These are phyloP conservation scores for Tetrahymena elliotti DNA, from an alignment of 73 alveolate genomes.

Conservation along the genomic window DNA sequence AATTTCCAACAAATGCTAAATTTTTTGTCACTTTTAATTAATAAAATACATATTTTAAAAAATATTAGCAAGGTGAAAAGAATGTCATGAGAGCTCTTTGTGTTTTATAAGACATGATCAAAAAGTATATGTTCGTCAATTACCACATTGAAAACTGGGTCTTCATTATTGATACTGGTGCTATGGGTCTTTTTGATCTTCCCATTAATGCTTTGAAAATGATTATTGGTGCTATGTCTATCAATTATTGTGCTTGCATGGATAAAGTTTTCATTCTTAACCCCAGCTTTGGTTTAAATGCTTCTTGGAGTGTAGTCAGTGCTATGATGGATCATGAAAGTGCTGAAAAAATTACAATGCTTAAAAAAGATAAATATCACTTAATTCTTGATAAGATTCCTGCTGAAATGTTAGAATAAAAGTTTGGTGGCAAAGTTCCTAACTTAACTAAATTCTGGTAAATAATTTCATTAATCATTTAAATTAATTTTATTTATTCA, in stretches of 20 bases:
- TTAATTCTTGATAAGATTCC: conserved; percentile 27
- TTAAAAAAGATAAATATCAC: conserved; percentile 5
- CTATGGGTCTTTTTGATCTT: conserved; percentile 12
- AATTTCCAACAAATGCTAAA: too few species aligned
- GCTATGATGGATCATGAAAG: conserved; percentile 42
- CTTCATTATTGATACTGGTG: conserved; percentile 37
- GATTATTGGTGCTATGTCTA: conserved; percentile 12
- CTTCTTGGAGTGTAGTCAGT: conserved; percentile 40
- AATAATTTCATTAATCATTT: neutral
- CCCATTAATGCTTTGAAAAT: conserved; percentile 31
- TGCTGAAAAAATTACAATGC: conserved; percentile 25
- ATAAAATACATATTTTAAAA: too few species aligned
- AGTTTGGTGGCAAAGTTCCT: conserved; percentile 35
- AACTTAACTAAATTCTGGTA: conserved; percentile 28
- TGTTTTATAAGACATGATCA: conserved; percentile 8
- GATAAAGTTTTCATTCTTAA: conserved; percentile 24
- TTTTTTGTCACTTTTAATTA: too few species aligned
- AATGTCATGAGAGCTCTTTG: conserved; percentile 20
- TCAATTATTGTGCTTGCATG: conserved; percentile 38
- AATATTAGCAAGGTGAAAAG: conserved; percentile 3
- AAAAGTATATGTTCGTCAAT: conserved; percentile 16
- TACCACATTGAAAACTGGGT: conserved; percentile 35
- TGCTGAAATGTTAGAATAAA: conserved; percentile 19
- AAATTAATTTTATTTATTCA: neutral
- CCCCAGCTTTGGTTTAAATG: conserved; percentile 18